Evolutionary conservation across 352 stramenopile species (phyloP), one percentile per base, ranked within the genome.

Genomic region (Salisapilia sapeloensis): DNA sequence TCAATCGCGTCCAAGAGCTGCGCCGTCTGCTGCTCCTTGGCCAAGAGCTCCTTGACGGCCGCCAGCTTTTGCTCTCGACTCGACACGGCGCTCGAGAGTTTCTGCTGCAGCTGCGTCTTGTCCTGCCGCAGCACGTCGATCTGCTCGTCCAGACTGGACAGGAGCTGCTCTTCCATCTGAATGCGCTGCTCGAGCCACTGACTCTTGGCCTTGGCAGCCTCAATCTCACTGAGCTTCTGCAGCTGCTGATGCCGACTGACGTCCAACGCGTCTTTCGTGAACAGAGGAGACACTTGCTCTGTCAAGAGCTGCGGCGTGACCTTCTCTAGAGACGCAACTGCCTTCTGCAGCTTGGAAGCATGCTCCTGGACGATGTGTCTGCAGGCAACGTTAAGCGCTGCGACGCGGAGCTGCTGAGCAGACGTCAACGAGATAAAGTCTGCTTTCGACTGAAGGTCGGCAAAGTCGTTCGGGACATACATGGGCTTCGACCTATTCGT

Each of bases 1-100:
- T 87, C 71, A 30, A 82, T 80, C 7, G 60, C 71, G 43, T 87
- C 71, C 28, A 87, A 24, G 9, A 84, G 48, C 29, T 64, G 41
- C 13, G 49, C 44, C 55, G 82, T 71, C 43, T 82, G 61, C 32
- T 66, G 57, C 36, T 87, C 71, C 13, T 64, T 62, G 24, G 70
- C 62, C 25, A 87, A 75, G 22, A 77, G 48, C 38, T 79, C 65
- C 33, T 58, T 49, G 6, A 87, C 65, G n/a, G 58, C 53, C 21
- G 41, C 38, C 2, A 79, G 25, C 25, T 87, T 65, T 23, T 56
- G 56, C 38, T 75, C 45, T 29, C 62, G 49, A 25, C 65, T 60
- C n/a, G 55, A 29, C 0, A 17, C 29, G 15, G 67, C 56, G 20
- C 38, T 56, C 17, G 52, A 29, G 14, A 76, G 38, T 26, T 46